These are phyloP conservation scores for Fraxinus platypoda DNA, from an alignment of 305 asterid species.

Conservation along the genomic window DNA sequence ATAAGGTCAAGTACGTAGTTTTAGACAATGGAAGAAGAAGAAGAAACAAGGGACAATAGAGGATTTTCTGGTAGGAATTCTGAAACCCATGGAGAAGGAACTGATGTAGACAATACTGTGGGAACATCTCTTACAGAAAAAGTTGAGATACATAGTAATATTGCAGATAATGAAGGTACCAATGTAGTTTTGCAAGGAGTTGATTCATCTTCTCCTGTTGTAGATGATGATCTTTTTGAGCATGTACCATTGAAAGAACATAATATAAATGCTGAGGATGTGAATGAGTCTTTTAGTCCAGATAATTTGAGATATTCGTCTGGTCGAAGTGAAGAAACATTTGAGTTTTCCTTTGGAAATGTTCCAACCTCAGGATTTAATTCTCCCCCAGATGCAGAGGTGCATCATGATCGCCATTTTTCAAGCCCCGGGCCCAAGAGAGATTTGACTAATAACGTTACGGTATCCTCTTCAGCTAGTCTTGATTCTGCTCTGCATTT, in stretches of 20 bases:
- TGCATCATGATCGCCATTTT: conserved; percentile 41
- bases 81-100: conserved; percentile 34
- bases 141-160: conserved; percentile 22
- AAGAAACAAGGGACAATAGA: conserved; percentile 30
- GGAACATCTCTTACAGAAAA: conserved; percentile 31
- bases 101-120: conserved; percentile 28
- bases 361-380: conserved; percentile 42
- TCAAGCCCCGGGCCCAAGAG: conserved; percentile 54
- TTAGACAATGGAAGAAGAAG: conserved; percentile 62
- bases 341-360: conserved; percentile 52
- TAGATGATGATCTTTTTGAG: conserved; percentile 62
- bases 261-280: conserved; percentile 42
- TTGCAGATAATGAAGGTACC: conserved; percentile 36
- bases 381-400: conserved; percentile 46
- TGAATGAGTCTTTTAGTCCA: conserved; percentile 38
- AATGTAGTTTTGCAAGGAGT: conserved; percentile 43
- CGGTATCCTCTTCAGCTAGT: conserved; percentile 50
- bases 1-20: conserved; percentile 8
- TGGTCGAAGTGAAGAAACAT: conserved; percentile 53
- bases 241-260: conserved; percentile 67
- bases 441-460: conserved; percentile 38
- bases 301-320: conserved; percentile 49
- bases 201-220: conserved; percentile 38
- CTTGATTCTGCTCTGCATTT: conserved; percentile 57
- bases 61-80: conserved; percentile 39